These are phyloP conservation scores for Boletus speciosus DNA, from an alignment of 768 basidiomycete species.

Conservation along the genomic window DNA sequence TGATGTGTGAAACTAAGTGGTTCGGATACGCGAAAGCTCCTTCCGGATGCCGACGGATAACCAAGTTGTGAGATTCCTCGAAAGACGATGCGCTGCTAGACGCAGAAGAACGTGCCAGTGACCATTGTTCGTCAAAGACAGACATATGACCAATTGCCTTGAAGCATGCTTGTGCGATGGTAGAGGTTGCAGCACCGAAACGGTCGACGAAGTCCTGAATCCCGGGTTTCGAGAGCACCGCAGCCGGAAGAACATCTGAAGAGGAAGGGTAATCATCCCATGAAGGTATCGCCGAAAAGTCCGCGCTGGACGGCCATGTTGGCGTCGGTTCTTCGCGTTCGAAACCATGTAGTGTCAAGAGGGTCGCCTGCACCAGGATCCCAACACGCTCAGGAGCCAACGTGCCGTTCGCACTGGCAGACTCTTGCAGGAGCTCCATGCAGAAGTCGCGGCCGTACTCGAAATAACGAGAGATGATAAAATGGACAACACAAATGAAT, in stretches of 20 bases:
- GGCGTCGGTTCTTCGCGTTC: conserved; percentile 72
- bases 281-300: conserved; percentile 54
- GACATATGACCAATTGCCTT: conserved; percentile 71
- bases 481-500: conserved; percentile 77
- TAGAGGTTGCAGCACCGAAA: conserved; percentile 51
- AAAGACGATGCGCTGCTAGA: conserved; percentile 42
- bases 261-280: conserved; percentile 70
- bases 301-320: conserved; percentile 72
- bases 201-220: conserved; percentile 73
- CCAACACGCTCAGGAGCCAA: conserved; percentile 70
- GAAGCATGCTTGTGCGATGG: conserved; percentile 57
- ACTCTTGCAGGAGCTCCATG: conserved; percentile 76
- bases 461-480: conserved; percentile 76
- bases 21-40: conserved; percentile 64
- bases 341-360: conserved; percentile 65
- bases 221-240: conserved; percentile 57
- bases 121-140: conserved; percentile 84
- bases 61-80: conserved; percentile 66
- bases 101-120: conserved; percentile 46
- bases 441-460: conserved; percentile 84
- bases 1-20: conserved; percentile 57
- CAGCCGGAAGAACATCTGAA: conserved; percentile 55
- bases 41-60: conserved; percentile 67
- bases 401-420: conserved; percentile 40
- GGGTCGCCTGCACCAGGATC: conserved; percentile 72